Evolutionary conservation across 257 asterid genomes (phyloP), one percentile per base, ranked within the genome.

Genomic region (Echites panduratus): DNA sequence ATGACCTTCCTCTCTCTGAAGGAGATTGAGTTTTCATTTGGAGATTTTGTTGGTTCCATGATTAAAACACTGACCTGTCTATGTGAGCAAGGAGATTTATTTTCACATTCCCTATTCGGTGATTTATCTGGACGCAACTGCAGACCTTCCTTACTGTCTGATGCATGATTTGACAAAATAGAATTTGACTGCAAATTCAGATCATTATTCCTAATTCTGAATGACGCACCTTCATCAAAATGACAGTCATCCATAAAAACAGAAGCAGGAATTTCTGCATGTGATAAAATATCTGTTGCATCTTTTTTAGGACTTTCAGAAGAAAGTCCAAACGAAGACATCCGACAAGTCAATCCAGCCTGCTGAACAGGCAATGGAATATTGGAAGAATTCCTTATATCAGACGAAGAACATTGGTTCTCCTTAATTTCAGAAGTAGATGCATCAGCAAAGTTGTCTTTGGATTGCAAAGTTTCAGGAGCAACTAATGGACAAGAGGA

Each of bases 321-420:
- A 66, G 32, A 35, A 1, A 12, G 6, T 13, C 58, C 63, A 50
- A 17, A 27, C 9, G 68, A 41, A 43, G 71, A 77, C 4, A 75
- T 71, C 70, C 52, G 76, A 61, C 66, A 77, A 72, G 52, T 76
- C 65, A 72, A 52, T 63, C 56, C 84, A 76, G 66, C 82, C 68
- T 69, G 80, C 66, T 38, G 83, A 74, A 73, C 72, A 71, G 75
- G 70, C 56, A 54, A 13, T 19, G 68, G 47, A 79, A 77, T 83
- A 73, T 74, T 70, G 50, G 86, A 82, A 77, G 84, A 81, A 68
- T 75, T 81, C 80, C 80, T 79, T 73, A 80, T 66, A 72, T 77
- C 43, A 14, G 84, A 80, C 24, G 77, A 76, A 58, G 86, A 78
- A 64, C 67, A 68, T 68, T 35, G 72, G 70, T 80, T 70, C 77